These are phyloP conservation scores for Penicillium aurantiogriseum DNA, from an alignment of 2,329 filamentous ascomycete genomes.

Conservation along the genomic window DNA sequence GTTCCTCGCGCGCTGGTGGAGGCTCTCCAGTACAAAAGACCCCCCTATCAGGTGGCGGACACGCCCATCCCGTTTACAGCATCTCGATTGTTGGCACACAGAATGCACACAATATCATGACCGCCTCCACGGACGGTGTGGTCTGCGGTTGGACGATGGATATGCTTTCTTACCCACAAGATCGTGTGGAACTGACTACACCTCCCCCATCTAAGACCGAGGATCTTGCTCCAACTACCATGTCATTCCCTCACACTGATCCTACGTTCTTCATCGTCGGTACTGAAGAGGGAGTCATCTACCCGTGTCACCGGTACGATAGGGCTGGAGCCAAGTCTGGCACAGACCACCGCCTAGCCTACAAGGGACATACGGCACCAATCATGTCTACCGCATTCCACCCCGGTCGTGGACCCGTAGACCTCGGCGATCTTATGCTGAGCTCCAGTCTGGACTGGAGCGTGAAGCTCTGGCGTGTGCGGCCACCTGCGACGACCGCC, in stretches of 20 bases:
- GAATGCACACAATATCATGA: constrained; percentile 98
- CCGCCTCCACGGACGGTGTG: constrained; percentile 91
- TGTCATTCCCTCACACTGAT: constrained; percentile 91
- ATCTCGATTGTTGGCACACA: constrained; percentile 96
- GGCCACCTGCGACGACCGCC: constrained; percentile 48
- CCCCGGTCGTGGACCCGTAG: constrained; percentile 84
- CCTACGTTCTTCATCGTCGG: constrained; percentile 97
- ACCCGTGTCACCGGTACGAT: constrained; percentile 95
- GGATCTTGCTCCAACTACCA: constrained; percentile 89
- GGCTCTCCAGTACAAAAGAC: constrained; percentile 86
- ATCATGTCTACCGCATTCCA: constrained; percentile 98
- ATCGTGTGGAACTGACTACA: constrained; percentile 82
- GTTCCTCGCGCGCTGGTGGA: constrained; percentile 70
- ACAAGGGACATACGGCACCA: constrained; percentile 85
- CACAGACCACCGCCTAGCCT: constrained; percentile 83
- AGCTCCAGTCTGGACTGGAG: constrained; percentile 95
- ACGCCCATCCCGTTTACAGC: constrained; percentile 94
- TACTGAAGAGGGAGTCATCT: constrained; percentile 94
- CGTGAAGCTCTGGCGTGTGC: constrained; percentile 94
- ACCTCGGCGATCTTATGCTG: constrained; percentile 89
- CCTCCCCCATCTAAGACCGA: constrained; percentile 87
- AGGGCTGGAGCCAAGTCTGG: constrained; percentile 95
- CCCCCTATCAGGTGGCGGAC: constrained; percentile 87
- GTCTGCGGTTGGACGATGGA: constrained; percentile 98
- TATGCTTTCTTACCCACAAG: constrained; percentile 95